Percentiles rank a stretch among this genome's conserved stretches.
Conservation (phyloP, 202 grass and related monocot genomes). For the Zizania palustris region DNA sequence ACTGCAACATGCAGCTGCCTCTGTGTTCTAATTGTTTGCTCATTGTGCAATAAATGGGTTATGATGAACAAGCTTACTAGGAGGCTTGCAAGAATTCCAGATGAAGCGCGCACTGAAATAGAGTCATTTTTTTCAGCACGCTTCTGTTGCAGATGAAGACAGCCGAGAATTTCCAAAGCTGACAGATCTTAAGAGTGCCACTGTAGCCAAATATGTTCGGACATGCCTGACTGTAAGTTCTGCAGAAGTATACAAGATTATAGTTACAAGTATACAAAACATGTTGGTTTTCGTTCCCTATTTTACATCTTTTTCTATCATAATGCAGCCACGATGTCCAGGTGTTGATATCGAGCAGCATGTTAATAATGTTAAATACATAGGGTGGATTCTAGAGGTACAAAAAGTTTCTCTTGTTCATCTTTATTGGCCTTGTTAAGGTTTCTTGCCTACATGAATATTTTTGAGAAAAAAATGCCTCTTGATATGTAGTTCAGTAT, state of each 20-base stretch:
- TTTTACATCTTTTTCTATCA: conserved; percentile 34
- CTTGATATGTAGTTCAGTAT: background rate
- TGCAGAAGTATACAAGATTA: conserved; percentile 23
- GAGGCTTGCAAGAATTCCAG: conserved; percentile 84
- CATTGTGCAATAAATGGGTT: conserved; percentile 82
- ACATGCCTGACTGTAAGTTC: conserved; percentile 83
- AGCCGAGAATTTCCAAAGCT: conserved; percentile 76
- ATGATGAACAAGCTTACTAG: conserved; percentile 97
- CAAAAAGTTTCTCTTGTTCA: conserved; percentile 26
- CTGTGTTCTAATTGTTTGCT: conserved; percentile 33
- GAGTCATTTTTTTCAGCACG: conserved; percentile 67
- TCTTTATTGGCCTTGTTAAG: background rate
- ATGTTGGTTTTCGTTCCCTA: background rate
- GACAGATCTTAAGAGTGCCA: conserved; percentile 44
- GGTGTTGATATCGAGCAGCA: conserved; percentile 97
- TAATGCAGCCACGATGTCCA: conserved; percentile 81
- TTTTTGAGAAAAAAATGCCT: background rate
- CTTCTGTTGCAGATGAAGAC: conserved; percentile 79
- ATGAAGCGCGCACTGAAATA: conserved; percentile 90
- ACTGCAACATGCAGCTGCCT: background rate
- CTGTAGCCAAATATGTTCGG: conserved; percentile 69
- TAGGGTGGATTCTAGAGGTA: conserved; percentile 99
- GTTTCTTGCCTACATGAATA: background rate
- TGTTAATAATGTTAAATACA: conserved; percentile 99
- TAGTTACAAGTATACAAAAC: conserved; percentile 16